Percentiles rank a stretch among this genome's conserved stretches.
Conservation (phyloP, 148 eudicot species). For the Vaccinium vitisidaea region DNA sequence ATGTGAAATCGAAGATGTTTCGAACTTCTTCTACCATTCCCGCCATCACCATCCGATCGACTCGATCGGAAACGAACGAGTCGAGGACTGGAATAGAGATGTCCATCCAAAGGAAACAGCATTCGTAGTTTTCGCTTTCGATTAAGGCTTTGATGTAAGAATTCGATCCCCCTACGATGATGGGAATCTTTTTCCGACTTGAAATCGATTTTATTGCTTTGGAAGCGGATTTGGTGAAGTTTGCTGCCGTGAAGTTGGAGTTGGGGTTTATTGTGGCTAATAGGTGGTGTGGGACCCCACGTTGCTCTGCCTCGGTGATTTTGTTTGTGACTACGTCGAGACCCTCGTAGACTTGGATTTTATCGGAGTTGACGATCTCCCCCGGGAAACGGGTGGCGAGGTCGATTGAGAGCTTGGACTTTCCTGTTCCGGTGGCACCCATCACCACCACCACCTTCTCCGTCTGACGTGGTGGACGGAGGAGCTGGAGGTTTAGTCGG, state of each 20-base stretch:
- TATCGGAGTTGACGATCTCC: constrained; percentile 81
- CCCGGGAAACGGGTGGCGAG: constrained; percentile 53
- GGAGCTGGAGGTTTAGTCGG: constrained; percentile 20
- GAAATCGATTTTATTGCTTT: constrained; percentile 35
- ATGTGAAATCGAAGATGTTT: constrained; percentile 32
- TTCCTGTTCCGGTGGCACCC: constrained; percentile 93
- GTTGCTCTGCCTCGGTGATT: constrained; percentile 54
- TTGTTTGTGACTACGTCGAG: constrained; percentile 75
- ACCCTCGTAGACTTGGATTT: constrained; percentile 77
- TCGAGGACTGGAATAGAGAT: constrained; percentile 43
- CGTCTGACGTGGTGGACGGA: constrained; percentile 28
- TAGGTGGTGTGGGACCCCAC: constrained; percentile 77
- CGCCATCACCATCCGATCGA: constrained; percentile 57
- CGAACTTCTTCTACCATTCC: constrained; percentile 65
- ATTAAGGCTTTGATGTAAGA: constrained; percentile 56
- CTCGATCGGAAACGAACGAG: constrained; percentile 48
- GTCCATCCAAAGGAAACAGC: constrained; percentile 80
- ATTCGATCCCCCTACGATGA: constrained; percentile 79
- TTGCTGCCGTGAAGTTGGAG: constrained; percentile 45
- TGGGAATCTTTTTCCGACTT: constrained; percentile 44
- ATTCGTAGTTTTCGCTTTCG: constrained; percentile 32
- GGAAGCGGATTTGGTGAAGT: constrained; percentile 54
- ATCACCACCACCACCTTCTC: constrained; percentile 76
- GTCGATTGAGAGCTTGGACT: constrained; percentile 76
- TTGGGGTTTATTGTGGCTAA: constrained; percentile 48